These are phyloP conservation scores for Peronospora belbahrii DNA, from an alignment of 352 stramenopile species.

Conservation along the genomic window DNA sequence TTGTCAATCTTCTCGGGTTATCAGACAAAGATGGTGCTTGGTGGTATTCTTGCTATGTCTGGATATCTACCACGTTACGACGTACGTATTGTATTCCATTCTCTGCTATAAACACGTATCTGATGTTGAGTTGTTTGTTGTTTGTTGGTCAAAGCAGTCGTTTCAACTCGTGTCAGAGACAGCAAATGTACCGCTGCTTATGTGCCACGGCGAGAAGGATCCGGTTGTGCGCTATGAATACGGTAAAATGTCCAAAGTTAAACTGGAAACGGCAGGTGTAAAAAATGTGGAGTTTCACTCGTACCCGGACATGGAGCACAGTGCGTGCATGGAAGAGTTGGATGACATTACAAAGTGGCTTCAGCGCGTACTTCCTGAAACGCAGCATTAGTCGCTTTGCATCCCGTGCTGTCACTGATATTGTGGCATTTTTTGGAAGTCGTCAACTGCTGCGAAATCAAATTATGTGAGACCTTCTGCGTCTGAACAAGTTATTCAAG, in stretches of 20 bases:
- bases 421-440: not conserved
- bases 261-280: conserved; percentile 43
- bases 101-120: no score
- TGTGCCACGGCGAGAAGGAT: conserved; percentile 72
- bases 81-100: conserved; percentile 18
- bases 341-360: conserved; percentile 61
- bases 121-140: not conserved
- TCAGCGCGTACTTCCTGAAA: conserved; percentile 37
- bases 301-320: conserved; percentile 62
- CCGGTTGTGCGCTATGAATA: conserved; percentile 56
- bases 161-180: conserved; percentile 45
- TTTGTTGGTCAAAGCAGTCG: conserved; percentile 15
- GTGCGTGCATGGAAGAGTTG: conserved; percentile 55
- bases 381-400: conserved; percentile 4
- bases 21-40: conserved; percentile 51
- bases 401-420: not conserved
- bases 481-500: no score
- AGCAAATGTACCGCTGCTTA: conserved; percentile 58
- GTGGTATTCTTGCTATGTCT: conserved; percentile 61
- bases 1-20: conserved; percentile 83
- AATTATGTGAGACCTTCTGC: not conserved
- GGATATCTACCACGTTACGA: conserved; percentile 59
- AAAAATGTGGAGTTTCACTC: conserved; percentile 53
- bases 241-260: conserved; percentile 48
- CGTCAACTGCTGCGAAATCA: not conserved